A percentile compares a stretch with the other conserved stretches of the same genome.
Conservation (phyloP, 2,329 filamentous ascomycete genomes). For the Pochonia chlamydosporia region DNA sequence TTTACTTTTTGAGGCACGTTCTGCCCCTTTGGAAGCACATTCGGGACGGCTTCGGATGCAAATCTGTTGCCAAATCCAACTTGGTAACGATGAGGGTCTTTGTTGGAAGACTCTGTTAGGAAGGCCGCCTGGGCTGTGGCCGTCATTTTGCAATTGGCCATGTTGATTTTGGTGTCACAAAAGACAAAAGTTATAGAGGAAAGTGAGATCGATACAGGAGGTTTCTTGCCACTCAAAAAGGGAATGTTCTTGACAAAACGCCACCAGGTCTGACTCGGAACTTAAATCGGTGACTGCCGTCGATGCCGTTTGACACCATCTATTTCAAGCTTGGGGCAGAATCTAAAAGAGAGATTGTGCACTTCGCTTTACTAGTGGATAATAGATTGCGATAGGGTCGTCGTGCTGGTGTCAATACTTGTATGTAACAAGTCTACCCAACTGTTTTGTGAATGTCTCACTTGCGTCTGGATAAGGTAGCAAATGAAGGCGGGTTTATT, state of each 20-base stretch:
- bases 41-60: slow-evolving; percentile 39
- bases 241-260: background rate
- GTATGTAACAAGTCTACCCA: too few species aligned
- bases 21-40: slow-evolving; percentile 36
- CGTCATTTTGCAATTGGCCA: slow-evolving; percentile 8
- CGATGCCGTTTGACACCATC: background rate
- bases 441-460: too few species aligned
- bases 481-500: too few species aligned
- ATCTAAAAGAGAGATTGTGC: background rate
- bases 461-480: too few species aligned
- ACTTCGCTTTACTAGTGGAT: too few species aligned
- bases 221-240: background rate
- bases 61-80: slow-evolving; percentile 49
- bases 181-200: background rate
- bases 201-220: background rate
- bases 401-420: too few species aligned
- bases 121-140: slow-evolving; percentile 15
- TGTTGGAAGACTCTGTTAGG: slow-evolving; percentile 14
- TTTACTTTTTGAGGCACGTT: slow-evolving; percentile 39
- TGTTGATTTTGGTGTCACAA: background rate
- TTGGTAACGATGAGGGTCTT: slow-evolving; percentile 47
- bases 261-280: background rate
- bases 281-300: background rate
- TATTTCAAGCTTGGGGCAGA: background rate
- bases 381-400: too few species aligned